Evolutionary conservation across 1,139 yeast genomes (phyloP).

Genomic region (Tardiomyces blankii): DNA sequence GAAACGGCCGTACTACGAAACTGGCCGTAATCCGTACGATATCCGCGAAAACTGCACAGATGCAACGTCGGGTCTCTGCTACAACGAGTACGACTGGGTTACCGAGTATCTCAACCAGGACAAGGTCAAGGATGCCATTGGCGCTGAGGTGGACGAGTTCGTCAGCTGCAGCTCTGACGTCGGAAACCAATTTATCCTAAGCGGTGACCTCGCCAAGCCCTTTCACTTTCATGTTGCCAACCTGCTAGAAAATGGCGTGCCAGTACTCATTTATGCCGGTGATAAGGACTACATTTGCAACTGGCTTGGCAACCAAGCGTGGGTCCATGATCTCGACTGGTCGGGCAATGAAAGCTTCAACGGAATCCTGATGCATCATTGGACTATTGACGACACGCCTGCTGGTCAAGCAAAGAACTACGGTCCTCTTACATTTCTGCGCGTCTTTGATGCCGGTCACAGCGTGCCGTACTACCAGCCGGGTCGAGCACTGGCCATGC

Average conservation of each 20-base stretch:
- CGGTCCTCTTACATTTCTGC: conserved; percentile 43
- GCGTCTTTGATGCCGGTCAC: conserved; percentile 51
- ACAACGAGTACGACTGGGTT: conserved; percentile 43
- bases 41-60: conserved; percentile 37
- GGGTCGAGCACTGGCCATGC: conserved; percentile 46
- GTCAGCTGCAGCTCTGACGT: conserved; percentile 57
- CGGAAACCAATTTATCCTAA: conserved; percentile 39
- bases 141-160: conserved; percentile 53
- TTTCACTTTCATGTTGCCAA: conserved; percentile 52
- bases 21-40: conserved; percentile 62
- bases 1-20: conserved; percentile 34
- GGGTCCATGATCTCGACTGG: conserved; percentile 67
- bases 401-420: conserved; percentile 32
- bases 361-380: conserved; percentile 24
- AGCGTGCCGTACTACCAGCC: conserved; percentile 67
- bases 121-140: conserved; percentile 49
- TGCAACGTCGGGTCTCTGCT: conserved; percentile 31
- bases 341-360: conserved; percentile 26
- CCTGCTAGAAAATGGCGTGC: conserved; percentile 48
- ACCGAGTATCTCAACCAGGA: conserved; percentile 50
- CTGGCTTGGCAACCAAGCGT: conserved; percentile 79
- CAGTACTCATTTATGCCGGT: conserved; percentile 79
- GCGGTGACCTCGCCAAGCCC: conserved; percentile 57
- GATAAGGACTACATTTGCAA: conserved; percentile 85
- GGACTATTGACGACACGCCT: conserved; percentile 30